These are phyloP conservation scores for Russula sp. DNA, from an alignment of 768 basidiomycete species.

Conservation along the genomic window DNA sequence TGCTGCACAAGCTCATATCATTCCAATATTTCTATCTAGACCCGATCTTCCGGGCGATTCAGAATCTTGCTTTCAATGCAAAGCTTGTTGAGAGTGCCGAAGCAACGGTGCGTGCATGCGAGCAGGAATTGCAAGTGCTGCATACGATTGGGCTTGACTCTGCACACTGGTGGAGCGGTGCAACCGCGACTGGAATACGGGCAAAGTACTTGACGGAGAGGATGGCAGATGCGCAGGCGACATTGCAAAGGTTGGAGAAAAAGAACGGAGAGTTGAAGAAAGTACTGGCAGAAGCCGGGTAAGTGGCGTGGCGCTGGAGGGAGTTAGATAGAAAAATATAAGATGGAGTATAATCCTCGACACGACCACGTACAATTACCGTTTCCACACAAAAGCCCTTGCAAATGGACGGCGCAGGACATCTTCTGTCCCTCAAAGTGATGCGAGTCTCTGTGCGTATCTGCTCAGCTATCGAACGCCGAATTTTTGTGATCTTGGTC, in stretches of 20 bases:
- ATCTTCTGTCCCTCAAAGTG: constrained; percentile 73
- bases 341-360: too few relatives aligned
- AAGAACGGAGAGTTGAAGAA: constrained; percentile 64
- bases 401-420: constrained; percentile 46
- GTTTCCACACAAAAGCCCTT: too few relatives aligned
- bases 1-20: constrained; percentile 3
- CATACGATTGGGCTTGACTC: constrained; percentile 53
- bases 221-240: constrained; percentile 61
- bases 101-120: constrained; percentile 57
- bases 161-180: constrained; percentile 39
- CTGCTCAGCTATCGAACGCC: constrained; percentile 1
- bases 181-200: constrained; percentile 48
- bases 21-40: constrained; percentile 38
- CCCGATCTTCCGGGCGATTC: constrained; percentile 66
- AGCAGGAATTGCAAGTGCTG: constrained; percentile 65
- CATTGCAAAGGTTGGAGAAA: constrained; percentile 62
- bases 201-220: constrained; percentile 64
- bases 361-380: too few relatives aligned
- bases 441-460: constrained; percentile 79
- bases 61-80: constrained; percentile 77
- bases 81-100: constrained; percentile 52
- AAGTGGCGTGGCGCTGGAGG: neutral
- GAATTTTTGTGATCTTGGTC: constrained; percentile 11
- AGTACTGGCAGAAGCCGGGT: constrained; percentile 36
- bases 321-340: too few relatives aligned